Base-by-base conservation (phyloP, 257 asterid species). In the Ophiorrhiza pumila region DNA sequence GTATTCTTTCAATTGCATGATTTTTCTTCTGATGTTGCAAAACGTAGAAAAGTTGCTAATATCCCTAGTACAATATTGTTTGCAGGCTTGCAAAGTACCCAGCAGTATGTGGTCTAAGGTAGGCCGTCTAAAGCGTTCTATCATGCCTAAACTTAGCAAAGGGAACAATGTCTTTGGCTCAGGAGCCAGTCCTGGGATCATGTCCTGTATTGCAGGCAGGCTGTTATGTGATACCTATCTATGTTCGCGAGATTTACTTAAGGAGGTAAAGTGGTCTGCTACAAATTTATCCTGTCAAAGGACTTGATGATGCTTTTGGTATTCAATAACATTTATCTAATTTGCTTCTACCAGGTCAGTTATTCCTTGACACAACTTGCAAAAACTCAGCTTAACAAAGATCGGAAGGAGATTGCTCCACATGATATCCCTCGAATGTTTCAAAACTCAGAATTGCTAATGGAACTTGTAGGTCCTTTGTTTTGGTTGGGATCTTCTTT, bases 151-250 rank as follows among this genome's bases (percentile, higher is more conserved):
- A 77, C 99, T 92, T 78, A 81, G 84, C 77, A 95, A 87, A 84
- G 97, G 97, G 75, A 90, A 78, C 74, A 86, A 85, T 53, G 76
- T 79, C 53, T 92, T 87, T 71, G 98, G 96, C 73, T 90, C 96
- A 68, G 98, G 99, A 78, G 98, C 97, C 83, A 92, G 96, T 84
- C 78, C 83, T 7, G 98, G 99, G 74, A 87, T 95, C 79, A 83
- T 95, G 91, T 83, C 96, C 71, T 90, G 96, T 79, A 81, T 92
- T 80, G 96, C 99, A 46, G 98, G 99, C 74, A 97, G 99, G 69
- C 96, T 92, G 81, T 83, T 95, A 72, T 95, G 99, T 80, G 99
- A 95, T 75, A 92, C 99, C 43, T 89, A 70, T 80, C 82, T 95
- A 60, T 87, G 92, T 78, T 86, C 99, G 2, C 91, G 96, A 62